These are phyloP conservation scores for Stromatinia cepivora DNA, from an alignment of 2,329 filamentous ascomycete species.

Conservation along the genomic window DNA sequence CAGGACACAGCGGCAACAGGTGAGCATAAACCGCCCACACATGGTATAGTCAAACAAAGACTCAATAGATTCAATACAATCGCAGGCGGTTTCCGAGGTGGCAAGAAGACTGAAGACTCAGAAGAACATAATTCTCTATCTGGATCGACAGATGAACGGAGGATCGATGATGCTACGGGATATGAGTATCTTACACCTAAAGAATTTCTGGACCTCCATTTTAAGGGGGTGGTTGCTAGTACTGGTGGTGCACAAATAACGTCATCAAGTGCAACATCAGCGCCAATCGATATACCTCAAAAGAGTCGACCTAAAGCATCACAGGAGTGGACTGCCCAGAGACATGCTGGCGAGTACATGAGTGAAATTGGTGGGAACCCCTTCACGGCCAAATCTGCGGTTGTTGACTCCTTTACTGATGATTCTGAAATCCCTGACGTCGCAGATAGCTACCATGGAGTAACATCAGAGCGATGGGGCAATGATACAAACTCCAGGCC, in stretches of 20 bases:
- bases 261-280: not conserved
- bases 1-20: slow-evolving; percentile 1
- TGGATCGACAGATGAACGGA: not conserved
- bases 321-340: not conserved
- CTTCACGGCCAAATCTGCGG: not conserved
- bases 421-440: not conserved
- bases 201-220: not conserved
- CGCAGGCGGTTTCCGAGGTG: not conserved
- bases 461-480: not conserved
- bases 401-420: not conserved
- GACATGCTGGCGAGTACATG: not conserved
- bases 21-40: not conserved
- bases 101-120: not conserved
- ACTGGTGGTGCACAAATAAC: not conserved
- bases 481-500: not conserved
- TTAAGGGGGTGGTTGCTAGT: not conserved
- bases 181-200: not conserved
- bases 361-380: not conserved
- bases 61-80: not conserved
- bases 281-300: slow-evolving; percentile 12
- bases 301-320: not conserved
- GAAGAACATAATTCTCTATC: not conserved
- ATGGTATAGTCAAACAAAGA: not conserved
- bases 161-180: slow-evolving; percentile 1
- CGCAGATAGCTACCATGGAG: not conserved